A percentile compares a stretch with the other conserved stretches of the same genome.
Evolutionary conservation across 768 basidiomycete species (phyloP).

Genomic region (Lactarius hengduanensis): DNA sequence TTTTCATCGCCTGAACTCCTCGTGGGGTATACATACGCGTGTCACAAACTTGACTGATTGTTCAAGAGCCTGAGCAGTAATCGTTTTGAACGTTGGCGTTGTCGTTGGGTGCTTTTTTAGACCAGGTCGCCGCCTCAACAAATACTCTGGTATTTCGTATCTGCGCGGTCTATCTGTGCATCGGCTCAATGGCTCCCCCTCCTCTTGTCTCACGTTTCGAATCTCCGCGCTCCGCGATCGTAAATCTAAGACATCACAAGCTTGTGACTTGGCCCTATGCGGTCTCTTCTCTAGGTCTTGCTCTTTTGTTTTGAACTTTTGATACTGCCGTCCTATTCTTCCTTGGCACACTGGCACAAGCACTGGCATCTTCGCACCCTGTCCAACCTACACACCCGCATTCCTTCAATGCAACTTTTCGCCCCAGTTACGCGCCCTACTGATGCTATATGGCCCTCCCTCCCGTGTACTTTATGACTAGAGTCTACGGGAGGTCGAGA

Average conservation of each 20-base stretch:
- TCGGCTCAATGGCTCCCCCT: neutral
- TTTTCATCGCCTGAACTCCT: neutral
- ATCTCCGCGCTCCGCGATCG: slow-evolving; percentile 15
- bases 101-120: neutral
- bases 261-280: neutral
- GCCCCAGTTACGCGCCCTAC: neutral
- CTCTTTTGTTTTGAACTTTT: neutral
- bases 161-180: neutral
- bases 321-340: neutral
- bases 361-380: neutral
- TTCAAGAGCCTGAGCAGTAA: neutral
- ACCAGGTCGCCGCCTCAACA: neutral
- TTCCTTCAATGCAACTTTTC: neutral
- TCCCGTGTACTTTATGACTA: neutral
- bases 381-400: neutral
- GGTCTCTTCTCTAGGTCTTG: neutral
- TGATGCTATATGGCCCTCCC: neutral
- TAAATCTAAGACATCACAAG: slow-evolving; percentile 16
- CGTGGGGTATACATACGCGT: neutral
- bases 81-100: neutral
- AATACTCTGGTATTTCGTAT: neutral
- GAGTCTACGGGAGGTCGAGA: neutral
- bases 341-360: neutral
- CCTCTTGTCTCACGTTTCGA: neutral
- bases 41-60: neutral